Base-by-base conservation (phyloP, 1,284 basidiomycete genomes). In the Neotropicomus parvogracilis region DNA sequence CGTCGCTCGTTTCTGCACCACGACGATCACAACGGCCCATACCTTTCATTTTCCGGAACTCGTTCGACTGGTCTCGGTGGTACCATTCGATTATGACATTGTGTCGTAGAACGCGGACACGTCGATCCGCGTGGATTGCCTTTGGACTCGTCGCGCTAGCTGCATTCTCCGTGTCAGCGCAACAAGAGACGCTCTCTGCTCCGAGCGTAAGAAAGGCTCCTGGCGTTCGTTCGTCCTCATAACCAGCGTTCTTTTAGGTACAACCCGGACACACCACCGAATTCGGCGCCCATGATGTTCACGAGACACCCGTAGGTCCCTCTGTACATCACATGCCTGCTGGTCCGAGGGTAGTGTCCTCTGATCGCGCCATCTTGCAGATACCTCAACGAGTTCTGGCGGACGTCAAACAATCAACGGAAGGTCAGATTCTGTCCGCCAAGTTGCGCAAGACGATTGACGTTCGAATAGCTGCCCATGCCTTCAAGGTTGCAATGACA, bases 401-500 rank as follows among this genome's bases (percentile, higher is more conserved):
- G 44, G 57, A 72, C 21, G 52, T 67, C 28, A 74, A 78, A 50
- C 74, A 74, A 50, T 68, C 65, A 42, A 67, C 70, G 14, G 80
- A 81, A 71, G 78, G 78, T 80, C 44, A 40, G 60, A 17, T 38
- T 12, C 3, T 1, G 36, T 8, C 50, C 26, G 4, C 26, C 36
- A 36, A n/a, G 16, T 20, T 24, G 16, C 20, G 16, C 16, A n/a
- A 29, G 14, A 49, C 14, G 17, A 31, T 38, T 54, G n/a, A 62
- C 48, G 12, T 24, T 35, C 16, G 14, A 48, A 35, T 48, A 88
- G 86, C 85, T 52, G 67, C 75, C 20, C 78, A 82, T 53, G 85
- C 85, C 10, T 88, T 85, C 67, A 83, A 77, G 62, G 80, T 85
- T 64, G 86, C 86, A 11, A 63, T 85, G 50, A 64, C 75, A 8